These are phyloP conservation scores for Lactifluus rugatus DNA, from an alignment of 768 basidiomycete species.

Conservation along the genomic window DNA sequence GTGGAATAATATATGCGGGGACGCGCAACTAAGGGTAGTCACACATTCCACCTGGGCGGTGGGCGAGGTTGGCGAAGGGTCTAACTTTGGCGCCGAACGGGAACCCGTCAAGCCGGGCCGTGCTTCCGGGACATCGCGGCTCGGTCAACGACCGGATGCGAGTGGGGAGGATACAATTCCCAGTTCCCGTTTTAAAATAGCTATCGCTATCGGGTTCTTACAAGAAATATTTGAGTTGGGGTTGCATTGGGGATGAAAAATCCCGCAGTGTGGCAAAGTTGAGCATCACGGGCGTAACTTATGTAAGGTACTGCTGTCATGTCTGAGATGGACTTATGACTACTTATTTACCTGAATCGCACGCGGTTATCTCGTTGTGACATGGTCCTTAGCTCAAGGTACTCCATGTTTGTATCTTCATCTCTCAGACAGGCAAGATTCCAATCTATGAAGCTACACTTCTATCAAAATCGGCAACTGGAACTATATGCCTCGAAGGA, in stretches of 20 bases:
- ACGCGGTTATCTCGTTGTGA: background rate
- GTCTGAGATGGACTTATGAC: no score
- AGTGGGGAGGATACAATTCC: background rate
- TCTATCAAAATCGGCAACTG: constrained; percentile 77
- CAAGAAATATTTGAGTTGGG: background rate
- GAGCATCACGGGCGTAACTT: background rate
- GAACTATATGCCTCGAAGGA: constrained; percentile 71
- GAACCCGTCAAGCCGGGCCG: no score
- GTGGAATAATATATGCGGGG: background rate
- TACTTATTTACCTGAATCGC: background rate
- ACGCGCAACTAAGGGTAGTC: background rate
- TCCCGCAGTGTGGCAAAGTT: no score
- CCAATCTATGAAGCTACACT: constrained; percentile 29
- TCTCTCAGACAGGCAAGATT: constrained; percentile 4
- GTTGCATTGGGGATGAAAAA: no score
- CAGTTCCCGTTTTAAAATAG: no score
- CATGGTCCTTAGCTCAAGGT: background rate
- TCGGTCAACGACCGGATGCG: background rate
- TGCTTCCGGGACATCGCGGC: background rate
- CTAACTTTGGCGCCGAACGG: background rate
- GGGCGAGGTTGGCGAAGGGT: background rate
- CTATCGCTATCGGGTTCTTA: no score
- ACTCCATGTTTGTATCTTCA: background rate
- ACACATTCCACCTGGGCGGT: background rate
- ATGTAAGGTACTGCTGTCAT: background rate